Evolutionary conservation across 163 green algal genomes (phyloP), one percentile per base, ranked within the genome.

Genomic region (Chlorella variabilis): DNA sequence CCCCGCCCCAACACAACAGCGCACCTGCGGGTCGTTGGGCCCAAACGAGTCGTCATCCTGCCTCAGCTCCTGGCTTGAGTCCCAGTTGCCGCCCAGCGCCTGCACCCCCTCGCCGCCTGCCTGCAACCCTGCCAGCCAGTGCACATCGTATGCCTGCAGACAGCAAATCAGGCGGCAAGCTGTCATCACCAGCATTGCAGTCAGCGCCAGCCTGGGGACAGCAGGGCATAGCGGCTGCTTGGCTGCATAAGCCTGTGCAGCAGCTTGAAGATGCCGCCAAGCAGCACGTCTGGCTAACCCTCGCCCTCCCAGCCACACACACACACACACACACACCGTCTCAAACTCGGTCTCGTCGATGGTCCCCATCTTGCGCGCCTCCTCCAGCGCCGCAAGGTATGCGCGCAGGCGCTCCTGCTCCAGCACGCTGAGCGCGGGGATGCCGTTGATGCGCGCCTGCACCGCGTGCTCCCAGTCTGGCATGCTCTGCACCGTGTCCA

Each of bases 391-490:
- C 5, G 5, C 27, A 36, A 80, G 8, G 56, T 80, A 80, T 36
- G 56, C 54, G 11, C 25, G 13, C 54, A 80, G 27, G 13, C 73
- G 73, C 73, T 70, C 33, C 73, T 41, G 25, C 73, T 80, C 73
- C 73, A 80, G 56, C 73, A 61, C 23, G 56, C 73, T 80, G 73
- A 80, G 73, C 1, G 73, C 38, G 27, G 73, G 73, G 31, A 42
- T 4, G 13, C 51, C 39, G 36, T 58, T 42, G 18, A 77, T 48
- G 67, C 63, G 48, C 1, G 49, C 45, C 42, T 51, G 42, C 29
- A 87, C 83, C 7, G 71, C 67, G 0, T 67, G 11, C 65, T 87
- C 83, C 56, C 56, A 77, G 27, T 74, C 49, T 21, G 83, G 83
- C n/a, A 84, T 4, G 33, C 71, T 80, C 38, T 63, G n/a, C 3